Conservation (phyloP, 176 grass and related monocot genomes). For the Chloris gayana region DNA sequence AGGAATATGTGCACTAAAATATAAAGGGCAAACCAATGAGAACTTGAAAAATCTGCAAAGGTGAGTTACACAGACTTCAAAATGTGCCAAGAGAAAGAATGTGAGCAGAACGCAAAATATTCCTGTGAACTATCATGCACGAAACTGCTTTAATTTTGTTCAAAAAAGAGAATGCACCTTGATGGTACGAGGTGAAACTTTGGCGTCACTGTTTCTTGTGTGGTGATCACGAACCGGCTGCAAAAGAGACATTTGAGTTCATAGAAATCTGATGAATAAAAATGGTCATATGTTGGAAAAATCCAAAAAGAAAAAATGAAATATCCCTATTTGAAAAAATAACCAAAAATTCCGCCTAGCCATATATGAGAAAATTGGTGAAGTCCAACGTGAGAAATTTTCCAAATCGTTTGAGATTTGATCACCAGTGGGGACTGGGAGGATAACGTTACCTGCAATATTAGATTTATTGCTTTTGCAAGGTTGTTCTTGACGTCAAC, state of each 20-base stretch:
- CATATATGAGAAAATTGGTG: no score
- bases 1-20: no score
- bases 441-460: constrained; percentile 47
- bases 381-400: no score
- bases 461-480: constrained; percentile 57
- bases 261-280: no score
- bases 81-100: no score
- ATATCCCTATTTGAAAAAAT: not conserved
- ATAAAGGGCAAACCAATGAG: no score
- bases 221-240: constrained; percentile 60
- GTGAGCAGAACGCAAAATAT: not conserved
- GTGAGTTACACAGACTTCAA: no score
- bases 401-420: no score
- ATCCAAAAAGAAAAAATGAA: not conserved
- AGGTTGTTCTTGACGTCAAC: constrained; percentile 56
- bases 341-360: no score
- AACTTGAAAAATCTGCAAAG: no score
- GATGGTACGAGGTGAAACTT: constrained; percentile 44
- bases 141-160: no score
- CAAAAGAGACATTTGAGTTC: not conserved
- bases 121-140: not conserved
- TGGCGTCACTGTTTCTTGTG: constrained; percentile 45
- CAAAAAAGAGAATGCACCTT: no score
- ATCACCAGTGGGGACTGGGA: not conserved
- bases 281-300: not conserved